Evolutionary conservation across 164 flowering plant species (phyloP), one percentile per base, ranked within the genome.

Genomic region (Malania oleifera): DNA sequence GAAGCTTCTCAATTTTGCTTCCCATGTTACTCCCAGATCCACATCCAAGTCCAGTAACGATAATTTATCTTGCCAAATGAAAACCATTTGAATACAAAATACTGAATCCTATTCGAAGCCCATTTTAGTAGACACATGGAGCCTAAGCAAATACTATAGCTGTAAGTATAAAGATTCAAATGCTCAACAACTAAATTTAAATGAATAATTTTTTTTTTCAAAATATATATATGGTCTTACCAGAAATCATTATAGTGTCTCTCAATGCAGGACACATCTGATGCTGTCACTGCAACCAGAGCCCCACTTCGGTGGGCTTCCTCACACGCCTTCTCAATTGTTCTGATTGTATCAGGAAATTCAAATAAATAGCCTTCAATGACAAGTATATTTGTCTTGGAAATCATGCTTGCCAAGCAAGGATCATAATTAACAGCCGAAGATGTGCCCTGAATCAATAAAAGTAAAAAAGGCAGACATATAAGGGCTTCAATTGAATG

Each of bases 351-450:
- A 68, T 85, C 84, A 44, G 92, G 97, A 60, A 93, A 73, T 70
- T 89, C 98, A 64, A 93, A 93, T 62, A 93, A 66, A 72, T 93
- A 93, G 12, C 98, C 98, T 76, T 93, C 98, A 49, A 93, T 82
- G n/a, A 90, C 76, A 59, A 93, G 82, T 64, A 93, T 79, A 39
- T 75, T 86, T 56, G 96, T 76, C 73, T 83, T 87, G 29, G 92
- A 75, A 51, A 92, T 59, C 48, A 73, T 43, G 68, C 75, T 75
- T 46, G 89, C 85, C 76, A 87, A 76, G 69, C 71, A 71, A 27
- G 82, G 18, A 67, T 90, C 89, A 58, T 87, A 87, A 62, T 70
- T 71, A 31, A 89, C 71, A 45, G 79, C 62, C 31, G 98, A 86
- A 24, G 98, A 87, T 34, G 90, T 86, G 3, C 98, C 98, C 98